Conservation (phyloP, 257 asterid species). For the Orobanche coerulescens region DNA sequence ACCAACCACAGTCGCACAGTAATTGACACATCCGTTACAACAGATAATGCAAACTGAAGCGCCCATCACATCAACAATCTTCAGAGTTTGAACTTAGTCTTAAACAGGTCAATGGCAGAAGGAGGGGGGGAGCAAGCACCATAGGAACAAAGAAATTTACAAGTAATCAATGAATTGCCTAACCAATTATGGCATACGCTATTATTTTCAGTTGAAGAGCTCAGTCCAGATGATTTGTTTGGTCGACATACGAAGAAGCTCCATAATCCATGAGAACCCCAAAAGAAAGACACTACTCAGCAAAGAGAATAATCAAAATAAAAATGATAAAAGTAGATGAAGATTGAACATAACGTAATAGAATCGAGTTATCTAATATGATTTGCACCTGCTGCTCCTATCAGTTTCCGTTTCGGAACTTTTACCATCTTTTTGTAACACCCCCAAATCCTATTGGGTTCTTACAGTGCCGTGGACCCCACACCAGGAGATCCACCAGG, state of each 20-base stretch:
- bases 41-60: slow-evolving; percentile 16
- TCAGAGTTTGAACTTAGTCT: slow-evolving; percentile 7
- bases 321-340: not conserved
- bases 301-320: slow-evolving; percentile 2
- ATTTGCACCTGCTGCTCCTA: slow-evolving; percentile 30
- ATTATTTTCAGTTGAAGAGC: slow-evolving; percentile 36
- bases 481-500: no score
- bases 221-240: slow-evolving; percentile 36
- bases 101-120: slow-evolving; percentile 3
- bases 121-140: slow-evolving; percentile 15
- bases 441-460: no score
- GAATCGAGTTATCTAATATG: slow-evolving; percentile 9
- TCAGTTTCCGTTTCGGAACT: slow-evolving; percentile 35
- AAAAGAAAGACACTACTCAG: slow-evolving; percentile 22
- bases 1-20: not conserved
- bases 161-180: slow-evolving; percentile 10
- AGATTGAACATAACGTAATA: not conserved
- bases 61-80: slow-evolving; percentile 17
- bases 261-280: slow-evolving; percentile 66
- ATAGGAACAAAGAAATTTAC: slow-evolving; percentile 15
- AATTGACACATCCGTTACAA: slow-evolving; percentile 9
- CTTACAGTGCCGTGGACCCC: no score
- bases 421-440: slow-evolving; percentile 30
- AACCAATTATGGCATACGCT: slow-evolving; percentile 37
- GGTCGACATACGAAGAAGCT: slow-evolving; percentile 43